Base-by-base conservation (phyloP, 1,284 basidiomycete species). In the Schizophyllum amplum region DNA sequence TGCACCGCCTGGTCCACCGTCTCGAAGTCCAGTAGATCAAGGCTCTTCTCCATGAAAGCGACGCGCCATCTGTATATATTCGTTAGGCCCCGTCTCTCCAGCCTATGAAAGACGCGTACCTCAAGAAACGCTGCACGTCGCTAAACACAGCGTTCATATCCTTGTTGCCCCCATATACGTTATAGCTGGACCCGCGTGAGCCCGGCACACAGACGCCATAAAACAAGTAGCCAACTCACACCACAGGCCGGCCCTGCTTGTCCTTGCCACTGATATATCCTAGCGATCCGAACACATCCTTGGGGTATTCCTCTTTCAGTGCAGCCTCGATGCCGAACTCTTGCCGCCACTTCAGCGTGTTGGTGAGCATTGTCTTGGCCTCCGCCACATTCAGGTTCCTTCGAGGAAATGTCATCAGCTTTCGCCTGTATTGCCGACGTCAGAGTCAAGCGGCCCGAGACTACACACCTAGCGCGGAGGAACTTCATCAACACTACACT, bases 401-500 rank as follows among this genome's bases (percentile, higher is more conserved):
- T 54, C 4, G 24, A 20, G 9, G 11, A 5, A 4, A 20, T 3
- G 13, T 50, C 48, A 50, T n/a, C n/a, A n/a, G n/a, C 9, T n/a
- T n/a, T n/a, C n/a, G n/a, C n/a, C n/a, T n/a, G n/a, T n/a, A n/a
- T n/a, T n/a, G n/a, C n/a, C n/a, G n/a, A n/a, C n/a, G n/a, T n/a
- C n/a, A n/a, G n/a, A n/a, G n/a, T n/a, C n/a, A n/a, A n/a, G 48
- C 13, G 21, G 48, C 9, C 11, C 11, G 11, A 50, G 24, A 49
- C 13, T 23, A 54, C 72, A n/a, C 60, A 83, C 87, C 86, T 81
- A 9, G 89, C 89, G 58, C 86, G 77, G 33, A 90, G 71, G 72
- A 90, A 91, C 67, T 91, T 91, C 79, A 87, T 81, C 49, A 91
- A 74, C 5, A 90, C 65, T 21, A 90, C 86, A 63, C 85, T 89